Base-by-base conservation (phyloP, 768 basidiomycete genomes). In the Kwoniella heveanensis region DNA sequence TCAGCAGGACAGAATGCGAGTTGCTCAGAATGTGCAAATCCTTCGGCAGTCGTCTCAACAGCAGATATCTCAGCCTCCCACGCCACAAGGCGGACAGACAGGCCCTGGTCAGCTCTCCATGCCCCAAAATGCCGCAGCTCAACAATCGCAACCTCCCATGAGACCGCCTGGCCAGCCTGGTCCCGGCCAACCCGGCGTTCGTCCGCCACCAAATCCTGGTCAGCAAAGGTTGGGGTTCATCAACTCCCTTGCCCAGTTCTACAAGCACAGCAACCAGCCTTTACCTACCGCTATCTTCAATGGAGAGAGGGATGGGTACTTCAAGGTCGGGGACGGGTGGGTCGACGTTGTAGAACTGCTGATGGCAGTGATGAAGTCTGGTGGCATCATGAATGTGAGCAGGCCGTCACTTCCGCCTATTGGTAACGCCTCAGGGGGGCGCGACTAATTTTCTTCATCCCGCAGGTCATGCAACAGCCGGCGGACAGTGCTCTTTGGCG, bases 261-360 rank as follows among this genome's bases (percentile, higher is more conserved):
- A 68, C 54, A 61, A 57, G 52, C 30, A 44, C 13, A 55, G 21
- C 15, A 62, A 64, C 29, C 52, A 59, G 15, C 46, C 64, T 7
- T 57, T 64, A 25, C 73, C 70, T 2, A 52, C 67, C 12, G 68
- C 66, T 19, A 61, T 72, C 0, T 72, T 72, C 57, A 68, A 68
- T 25, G 73, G 69, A 15, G 68, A 72, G 26, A 29, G 64, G 24
- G 69, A 70, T 17, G 70, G 73, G n/a, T 36, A 44, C 2, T 46
- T 75, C 37, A 64, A 67, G 32, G 54, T 75, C 25, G 73, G 66
- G 1, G 65, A 63, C 24, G 62, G 29, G 10, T 73, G 68, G 68
- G 30, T 75, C 17, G 73, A 75, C 17, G 50, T 72, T 32, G 63
- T 72, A 29, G 71, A 75, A 29, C 46, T 75, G 19, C 67, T 72